A percentile compares a stretch with the other conserved stretches of the same genome.
Evolutionary conservation across 495 filamentous ascomycete species (phyloP).

Genomic region (Xylaria scruposa): DNA sequence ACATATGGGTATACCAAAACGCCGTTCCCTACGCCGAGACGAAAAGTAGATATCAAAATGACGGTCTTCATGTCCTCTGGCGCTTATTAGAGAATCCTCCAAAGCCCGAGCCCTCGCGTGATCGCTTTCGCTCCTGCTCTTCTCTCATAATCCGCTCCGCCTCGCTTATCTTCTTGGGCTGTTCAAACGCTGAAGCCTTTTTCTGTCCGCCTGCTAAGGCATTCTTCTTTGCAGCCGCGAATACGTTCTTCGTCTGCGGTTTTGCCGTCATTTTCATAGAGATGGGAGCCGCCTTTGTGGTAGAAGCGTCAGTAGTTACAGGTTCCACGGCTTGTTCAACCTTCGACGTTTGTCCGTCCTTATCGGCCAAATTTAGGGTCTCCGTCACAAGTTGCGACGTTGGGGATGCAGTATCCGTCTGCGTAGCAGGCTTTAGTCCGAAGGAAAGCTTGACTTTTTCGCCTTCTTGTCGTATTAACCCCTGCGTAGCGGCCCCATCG

Average conservation of each 20-base stretch:
- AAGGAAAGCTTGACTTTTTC: constrained; percentile 85
- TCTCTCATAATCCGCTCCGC: constrained; percentile 92
- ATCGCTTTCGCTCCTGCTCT: constrained; percentile 76
- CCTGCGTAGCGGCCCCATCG: constrained; percentile 55
- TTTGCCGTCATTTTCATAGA: constrained; percentile 64
- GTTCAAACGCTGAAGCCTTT: constrained; percentile 60
- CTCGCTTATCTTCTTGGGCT: constrained; percentile 81
- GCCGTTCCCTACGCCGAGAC: constrained; percentile 28
- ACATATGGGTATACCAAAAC: constrained; percentile 35
- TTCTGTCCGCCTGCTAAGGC: constrained; percentile 63
- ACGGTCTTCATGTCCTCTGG: constrained; percentile 40
- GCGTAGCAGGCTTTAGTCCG: constrained; percentile 53
- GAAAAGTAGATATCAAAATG: not conserved
- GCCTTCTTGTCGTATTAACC: constrained; percentile 72
- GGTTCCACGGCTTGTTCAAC: constrained; percentile 23
- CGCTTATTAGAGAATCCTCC: constrained; percentile 47
- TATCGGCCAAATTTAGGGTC: constrained; percentile 18
- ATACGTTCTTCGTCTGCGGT: constrained; percentile 81
- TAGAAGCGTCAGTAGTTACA: constrained; percentile 20
- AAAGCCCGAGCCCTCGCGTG: constrained; percentile 50
- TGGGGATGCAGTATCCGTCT: constrained; percentile 41
- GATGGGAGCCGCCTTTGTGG: constrained; percentile 40
- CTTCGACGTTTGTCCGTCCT: constrained; percentile 25
- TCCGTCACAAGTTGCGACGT: constrained; percentile 38
- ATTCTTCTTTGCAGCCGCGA: constrained; percentile 72